phyloP scores from a whole-genome alignment of 192 early-diverging fungal genomes.

The Backusella luteola region DNA sequence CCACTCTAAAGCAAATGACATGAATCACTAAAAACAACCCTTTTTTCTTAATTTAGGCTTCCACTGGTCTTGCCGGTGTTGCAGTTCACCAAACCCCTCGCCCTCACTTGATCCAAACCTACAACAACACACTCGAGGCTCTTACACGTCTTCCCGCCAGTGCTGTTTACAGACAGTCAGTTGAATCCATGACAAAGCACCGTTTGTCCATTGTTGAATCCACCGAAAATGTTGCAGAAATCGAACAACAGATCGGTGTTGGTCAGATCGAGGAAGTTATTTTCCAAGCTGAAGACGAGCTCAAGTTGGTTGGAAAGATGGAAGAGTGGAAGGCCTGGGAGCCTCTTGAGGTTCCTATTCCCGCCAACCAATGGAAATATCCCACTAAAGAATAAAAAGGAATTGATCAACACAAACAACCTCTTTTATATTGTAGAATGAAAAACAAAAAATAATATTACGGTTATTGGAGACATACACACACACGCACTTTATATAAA shows the following conservation, averaged over 20 bases:
- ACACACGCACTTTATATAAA: background rate
- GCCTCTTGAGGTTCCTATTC: conserved; percentile 72
- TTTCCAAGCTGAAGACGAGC: conserved; percentile 83
- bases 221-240: conserved; percentile 68
- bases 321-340: conserved; percentile 83
- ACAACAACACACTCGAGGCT: conserved; percentile 74
- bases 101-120: conserved; percentile 80
- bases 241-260: conserved; percentile 73
- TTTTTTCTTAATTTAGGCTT: conserved; percentile 24
- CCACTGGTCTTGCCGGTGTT: conserved; percentile 86
- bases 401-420: background rate
- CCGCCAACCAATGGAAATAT: conserved; percentile 85
- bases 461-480: background rate
- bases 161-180: conserved; percentile 81
- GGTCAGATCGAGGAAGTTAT: conserved; percentile 96
- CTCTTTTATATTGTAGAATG: conserved; percentile 2
- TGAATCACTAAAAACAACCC: background rate
- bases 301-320: conserved; percentile 79
- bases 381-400: conserved; percentile 2
- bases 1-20: background rate
- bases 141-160: conserved; percentile 69
- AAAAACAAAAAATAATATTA: background rate
- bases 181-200: conserved; percentile 72
- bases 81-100: conserved; percentile 86
- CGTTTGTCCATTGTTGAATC: conserved; percentile 75